Conservation (phyloP, 768 basidiomycete genomes). For the Chalciporus pseudorubinellus region DNA sequence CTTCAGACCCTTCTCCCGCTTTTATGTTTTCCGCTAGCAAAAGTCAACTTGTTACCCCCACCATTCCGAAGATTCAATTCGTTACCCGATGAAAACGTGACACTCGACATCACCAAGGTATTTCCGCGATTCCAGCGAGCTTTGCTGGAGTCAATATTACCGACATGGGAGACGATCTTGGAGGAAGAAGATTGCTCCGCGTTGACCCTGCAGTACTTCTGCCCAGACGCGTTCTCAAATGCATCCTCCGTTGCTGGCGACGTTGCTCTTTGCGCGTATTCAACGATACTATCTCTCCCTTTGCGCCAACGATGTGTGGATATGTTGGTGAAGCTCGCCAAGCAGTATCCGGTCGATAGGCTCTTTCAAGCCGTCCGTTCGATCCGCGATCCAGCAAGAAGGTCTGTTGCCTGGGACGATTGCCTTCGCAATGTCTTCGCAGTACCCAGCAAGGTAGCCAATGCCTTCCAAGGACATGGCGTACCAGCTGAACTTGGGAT, state of each 20-base stretch:
- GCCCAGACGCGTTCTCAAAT: slow-evolving; percentile 59
- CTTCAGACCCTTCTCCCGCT: slow-evolving; percentile 52
- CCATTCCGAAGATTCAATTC: slow-evolving; percentile 46
- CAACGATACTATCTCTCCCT: slow-evolving; percentile 53
- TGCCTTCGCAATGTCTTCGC: slow-evolving; percentile 61
- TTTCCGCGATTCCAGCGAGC: slow-evolving; percentile 61
- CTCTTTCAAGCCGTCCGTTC: slow-evolving; percentile 54
- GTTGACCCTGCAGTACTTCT: slow-evolving; percentile 69
- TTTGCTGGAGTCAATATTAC: slow-evolving; percentile 61
- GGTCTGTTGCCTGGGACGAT: slow-evolving; percentile 67
- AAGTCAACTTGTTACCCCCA: slow-evolving; percentile 58
- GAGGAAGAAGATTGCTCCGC: slow-evolving; percentile 43
- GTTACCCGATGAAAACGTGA: slow-evolving; percentile 26
- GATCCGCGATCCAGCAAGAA: slow-evolving; percentile 20
- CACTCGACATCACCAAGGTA: slow-evolving; percentile 27
- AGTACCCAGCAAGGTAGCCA: slow-evolving; percentile 78
- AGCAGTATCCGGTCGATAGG: slow-evolving; percentile 67
- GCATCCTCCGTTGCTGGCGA: slow-evolving; percentile 49
- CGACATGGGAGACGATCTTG: slow-evolving; percentile 64
- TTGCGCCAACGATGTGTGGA: slow-evolving; percentile 49
- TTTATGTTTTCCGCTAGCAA: slow-evolving; percentile 57
- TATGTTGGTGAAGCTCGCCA: slow-evolving; percentile 53
- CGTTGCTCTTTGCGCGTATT: slow-evolving; percentile 60
- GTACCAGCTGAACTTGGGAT: slow-evolving; percentile 53
- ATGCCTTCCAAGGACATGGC: slow-evolving; percentile 50